Evolutionary conservation across 257 asterid genomes (phyloP), one percentile per base, ranked within the genome.

Genomic region (Plantago ovata): DNA sequence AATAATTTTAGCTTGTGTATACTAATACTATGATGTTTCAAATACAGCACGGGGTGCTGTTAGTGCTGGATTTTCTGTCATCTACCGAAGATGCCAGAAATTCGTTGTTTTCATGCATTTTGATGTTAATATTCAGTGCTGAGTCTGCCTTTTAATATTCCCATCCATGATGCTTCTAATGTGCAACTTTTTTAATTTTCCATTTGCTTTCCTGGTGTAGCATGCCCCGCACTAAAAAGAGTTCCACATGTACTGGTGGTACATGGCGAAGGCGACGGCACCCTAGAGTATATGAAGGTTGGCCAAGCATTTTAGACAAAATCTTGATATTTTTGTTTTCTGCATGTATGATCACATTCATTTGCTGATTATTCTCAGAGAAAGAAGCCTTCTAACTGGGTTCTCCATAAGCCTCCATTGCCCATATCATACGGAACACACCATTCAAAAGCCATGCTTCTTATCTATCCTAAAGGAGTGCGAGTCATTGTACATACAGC

Each of bases 391-490:
- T 76, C 85, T 8, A 73, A 77, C 68, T 92, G 98, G 97, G 69
- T 84, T 69, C 87, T 92, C 56, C 98, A 92, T 80, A 92, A 92
- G 76, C 98, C 98, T 70, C 86, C 95, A 32, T 73, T 92, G 71
- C 98, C 98, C 16, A 92, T 92, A 62, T 80, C 98, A n/a, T 88
- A 82, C 57, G 98, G 98, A 60, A 88, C 98, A 20, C 95, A 92
- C 74, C 98, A 92, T 79, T 92, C 98, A 60, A 92, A 92, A 74
- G 97, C 98, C 23, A 85, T 92, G 97, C 39, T 92, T 81, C 98
- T 92, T 58, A 81, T 92, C 64, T 92, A 92, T 75, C 95, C 95
- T 76, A 81, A 69, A 67, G 98, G 98, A 59, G 77, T 92, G 38
- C 84, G 98, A 58, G 84, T 92, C 61, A 69, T 92, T 58, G 87